Percentiles rank a stretch among this genome's conserved stretches.
Evolutionary conservation across 352 stramenopile species (phyloP).

Genomic region (Globisporangium abappressorium): DNA sequence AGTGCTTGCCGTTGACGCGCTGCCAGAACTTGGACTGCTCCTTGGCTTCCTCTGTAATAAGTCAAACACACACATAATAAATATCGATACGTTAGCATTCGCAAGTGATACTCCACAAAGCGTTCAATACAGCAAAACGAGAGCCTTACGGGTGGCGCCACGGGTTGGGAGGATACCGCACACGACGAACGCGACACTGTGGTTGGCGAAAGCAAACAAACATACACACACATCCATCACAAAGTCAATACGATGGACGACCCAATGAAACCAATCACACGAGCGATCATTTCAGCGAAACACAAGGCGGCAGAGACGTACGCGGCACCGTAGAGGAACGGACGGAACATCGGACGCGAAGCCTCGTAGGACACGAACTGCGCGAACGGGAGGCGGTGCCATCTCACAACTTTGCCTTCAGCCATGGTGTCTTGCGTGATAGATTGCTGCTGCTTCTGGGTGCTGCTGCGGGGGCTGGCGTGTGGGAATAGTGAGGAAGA

Average conservation of each 20-base stretch:
- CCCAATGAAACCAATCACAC: not conserved
- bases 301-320: slow-evolving; percentile 28
- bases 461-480: slow-evolving; percentile 1
- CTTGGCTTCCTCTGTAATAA: slow-evolving; percentile 68
- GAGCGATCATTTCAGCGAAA: not conserved
- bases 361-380: slow-evolving; percentile 78
- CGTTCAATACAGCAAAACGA: not conserved
- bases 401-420: slow-evolving; percentile 69
- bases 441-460: slow-evolving; percentile 3
- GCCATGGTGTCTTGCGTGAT: slow-evolving; percentile 35
- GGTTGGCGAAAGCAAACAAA: not conserved
- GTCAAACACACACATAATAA: not conserved
- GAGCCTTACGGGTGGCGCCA: slow-evolving; percentile 53
- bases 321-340: slow-evolving; percentile 76
- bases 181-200: slow-evolving; percentile 70
- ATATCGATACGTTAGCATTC: not conserved
- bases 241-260: not conserved
- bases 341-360: slow-evolving; percentile 78
- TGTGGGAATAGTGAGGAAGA: slow-evolving; percentile 8
- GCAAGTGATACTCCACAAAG: not conserved
- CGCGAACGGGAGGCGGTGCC: slow-evolving; percentile 77
- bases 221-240: not conserved
- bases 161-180: slow-evolving; percentile 80
- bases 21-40: slow-evolving; percentile 87
- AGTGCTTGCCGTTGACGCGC: slow-evolving; percentile 83